Conservation (phyloP, 805 yeast species). For the Saccharomyces eubayanus region DNA sequence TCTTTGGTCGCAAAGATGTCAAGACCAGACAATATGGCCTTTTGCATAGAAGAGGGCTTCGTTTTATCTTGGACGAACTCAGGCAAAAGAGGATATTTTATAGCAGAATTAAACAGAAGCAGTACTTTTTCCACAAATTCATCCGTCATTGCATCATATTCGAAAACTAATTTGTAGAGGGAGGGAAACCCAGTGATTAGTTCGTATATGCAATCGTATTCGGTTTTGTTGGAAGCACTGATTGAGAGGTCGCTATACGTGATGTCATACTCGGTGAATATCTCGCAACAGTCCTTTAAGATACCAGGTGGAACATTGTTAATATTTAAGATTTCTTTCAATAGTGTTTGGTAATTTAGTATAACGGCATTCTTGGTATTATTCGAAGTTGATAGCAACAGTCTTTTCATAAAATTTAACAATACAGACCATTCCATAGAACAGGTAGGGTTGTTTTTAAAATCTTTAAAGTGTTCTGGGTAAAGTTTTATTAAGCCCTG, state of each 20-base stretch:
- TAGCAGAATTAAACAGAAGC: conserved; percentile 52
- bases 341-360: conserved; percentile 46
- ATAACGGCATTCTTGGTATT: conserved; percentile 39
- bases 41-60: conserved; percentile 58
- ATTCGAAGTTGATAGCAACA: conserved; percentile 39
- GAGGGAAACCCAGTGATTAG: conserved; percentile 46
- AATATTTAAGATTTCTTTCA: conserved; percentile 38
- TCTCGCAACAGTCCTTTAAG: conserved; percentile 37
- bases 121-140: conserved; percentile 42
- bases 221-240: conserved; percentile 27
- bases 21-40: conserved; percentile 45
- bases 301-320: conserved; percentile 20
- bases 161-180: conserved; percentile 34
- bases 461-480: conserved; percentile 40
- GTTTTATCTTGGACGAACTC: conserved; percentile 44
- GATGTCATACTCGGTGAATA: conserved; percentile 42
- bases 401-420: conserved; percentile 38
- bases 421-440: conserved; percentile 49
- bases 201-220: conserved; percentile 54
- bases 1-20: conserved; percentile 23
- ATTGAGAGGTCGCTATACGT: conserved; percentile 36
- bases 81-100: conserved; percentile 67
- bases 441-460: conserved; percentile 10
- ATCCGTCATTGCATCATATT: conserved; percentile 29
- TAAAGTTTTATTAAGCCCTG: conserved; percentile 61